These are phyloP conservation scores for Cercospora nicotianae DNA, from an alignment of 2,329 filamentous ascomycete genomes.

Conservation along the genomic window DNA sequence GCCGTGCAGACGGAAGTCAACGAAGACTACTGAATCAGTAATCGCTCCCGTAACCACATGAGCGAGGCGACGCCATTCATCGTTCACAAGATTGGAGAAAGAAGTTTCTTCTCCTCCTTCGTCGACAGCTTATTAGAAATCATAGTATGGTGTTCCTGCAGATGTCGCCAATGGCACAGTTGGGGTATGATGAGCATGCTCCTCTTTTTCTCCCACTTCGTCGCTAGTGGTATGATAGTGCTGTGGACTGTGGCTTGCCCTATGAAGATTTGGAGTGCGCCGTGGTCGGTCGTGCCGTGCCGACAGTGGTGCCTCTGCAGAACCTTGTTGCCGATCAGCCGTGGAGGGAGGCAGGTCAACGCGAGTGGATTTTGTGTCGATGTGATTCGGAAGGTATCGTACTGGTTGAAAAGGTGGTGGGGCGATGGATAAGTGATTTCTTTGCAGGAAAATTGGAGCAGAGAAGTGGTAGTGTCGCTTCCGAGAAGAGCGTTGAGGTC, in stretches of 20 bases:
- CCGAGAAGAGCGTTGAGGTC: background rate
- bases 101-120: background rate
- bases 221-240: background rate
- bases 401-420: background rate
- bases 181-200: background rate
- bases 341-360: background rate
- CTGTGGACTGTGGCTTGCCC: background rate
- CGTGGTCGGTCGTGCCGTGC: constrained; percentile 1
- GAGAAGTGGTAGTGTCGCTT: background rate
- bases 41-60: background rate
- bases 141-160: background rate
- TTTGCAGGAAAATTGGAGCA: background rate
- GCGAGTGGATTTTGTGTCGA: background rate
- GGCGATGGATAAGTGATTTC: background rate
- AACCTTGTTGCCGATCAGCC: constrained; percentile 1
- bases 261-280: background rate
- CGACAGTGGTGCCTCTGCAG: background rate
- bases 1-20: background rate
- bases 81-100: background rate
- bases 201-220: background rate
- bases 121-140: background rate
- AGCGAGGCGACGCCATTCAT: background rate
- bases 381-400: background rate
- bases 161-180: background rate
- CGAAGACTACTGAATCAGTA: background rate